Percentiles rank a stretch among this genome's conserved stretches.
Conservation (phyloP, 345 rosid genomes). For the Populus ilicifolia region DNA sequence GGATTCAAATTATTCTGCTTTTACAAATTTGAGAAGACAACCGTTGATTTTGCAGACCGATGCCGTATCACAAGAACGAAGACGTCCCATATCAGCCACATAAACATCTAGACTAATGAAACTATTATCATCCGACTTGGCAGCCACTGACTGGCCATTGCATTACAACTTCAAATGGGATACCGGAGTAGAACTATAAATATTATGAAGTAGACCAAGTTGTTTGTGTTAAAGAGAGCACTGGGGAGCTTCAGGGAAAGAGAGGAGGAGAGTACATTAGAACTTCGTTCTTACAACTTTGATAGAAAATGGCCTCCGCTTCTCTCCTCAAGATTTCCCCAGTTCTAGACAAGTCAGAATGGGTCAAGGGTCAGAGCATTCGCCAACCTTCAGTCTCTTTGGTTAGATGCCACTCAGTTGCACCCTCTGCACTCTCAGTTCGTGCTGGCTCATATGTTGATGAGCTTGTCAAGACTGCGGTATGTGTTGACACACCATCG, state of each 20-base stretch:
- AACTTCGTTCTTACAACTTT: not conserved
- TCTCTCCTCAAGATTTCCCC: slow-evolving; percentile 78
- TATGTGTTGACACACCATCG: slow-evolving; percentile 25
- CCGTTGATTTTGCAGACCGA: not conserved
- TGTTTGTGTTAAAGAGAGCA: slow-evolving; percentile 7
- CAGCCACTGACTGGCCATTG: slow-evolving; percentile 16
- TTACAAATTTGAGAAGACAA: slow-evolving; percentile 6
- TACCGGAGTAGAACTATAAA: slow-evolving; percentile 24
- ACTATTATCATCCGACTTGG: slow-evolving; percentile 22
- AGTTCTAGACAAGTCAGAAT: slow-evolving; percentile 74
- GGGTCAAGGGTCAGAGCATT: slow-evolving; percentile 64
- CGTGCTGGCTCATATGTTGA: slow-evolving; percentile 86
- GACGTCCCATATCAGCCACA: slow-evolving; percentile 4
- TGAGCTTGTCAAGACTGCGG: slow-evolving; percentile 95
- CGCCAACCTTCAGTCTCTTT: slow-evolving; percentile 52
- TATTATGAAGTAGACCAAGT: not conserved
- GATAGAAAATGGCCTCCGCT: slow-evolving; percentile 67
- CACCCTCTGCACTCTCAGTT: slow-evolving; percentile 46
- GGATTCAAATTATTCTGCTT: slow-evolving; percentile 7
- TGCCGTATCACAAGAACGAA: not conserved
- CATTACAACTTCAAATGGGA: slow-evolving; percentile 31
- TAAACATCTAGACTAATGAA: not conserved
- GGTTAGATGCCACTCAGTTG: slow-evolving; percentile 40
- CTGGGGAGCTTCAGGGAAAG: slow-evolving; percentile 12
- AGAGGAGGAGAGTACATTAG: not conserved